Evolutionary conservation across 257 asterid species (phyloP).

Genomic region (Solanum chmielewskii): DNA sequence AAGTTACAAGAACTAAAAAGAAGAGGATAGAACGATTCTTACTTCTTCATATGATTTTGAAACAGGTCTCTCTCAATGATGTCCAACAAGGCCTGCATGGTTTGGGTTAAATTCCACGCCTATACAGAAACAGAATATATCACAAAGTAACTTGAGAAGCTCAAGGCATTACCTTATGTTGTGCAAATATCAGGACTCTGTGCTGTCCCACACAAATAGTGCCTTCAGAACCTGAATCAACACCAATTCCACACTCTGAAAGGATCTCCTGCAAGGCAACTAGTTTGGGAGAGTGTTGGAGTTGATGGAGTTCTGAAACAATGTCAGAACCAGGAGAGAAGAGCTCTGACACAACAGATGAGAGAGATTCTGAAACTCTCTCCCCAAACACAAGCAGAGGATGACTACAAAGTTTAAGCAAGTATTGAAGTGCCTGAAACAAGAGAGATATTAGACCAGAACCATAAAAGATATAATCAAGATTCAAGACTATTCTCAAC

Average conservation of each 20-base stretch:
- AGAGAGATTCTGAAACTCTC: slow-evolving; percentile 61
- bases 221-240: slow-evolving; percentile 75
- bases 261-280: slow-evolving; percentile 97
- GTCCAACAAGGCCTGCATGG: slow-evolving; percentile 84
- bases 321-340: slow-evolving; percentile 56
- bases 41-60: slow-evolving; percentile 80
- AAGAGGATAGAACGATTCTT: slow-evolving; percentile 20
- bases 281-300: slow-evolving; percentile 90
- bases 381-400: slow-evolving; percentile 88
- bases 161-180: slow-evolving; percentile 61
- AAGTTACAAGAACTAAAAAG: background rate
- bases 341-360: slow-evolving; percentile 61
- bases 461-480: background rate
- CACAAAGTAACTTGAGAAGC: background rate
- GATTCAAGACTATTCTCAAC: background rate
- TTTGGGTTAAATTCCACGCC: background rate
- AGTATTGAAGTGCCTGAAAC: slow-evolving; percentile 90
- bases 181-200: slow-evolving; percentile 95
- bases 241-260: slow-evolving; percentile 99
- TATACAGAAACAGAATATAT: slow-evolving; percentile 8
- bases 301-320: slow-evolving; percentile 71
- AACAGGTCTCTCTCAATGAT: slow-evolving; percentile 85
- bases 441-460: slow-evolving; percentile 11
- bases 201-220: slow-evolving; percentile 71
- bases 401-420: slow-evolving; percentile 96